Percentiles rank a stretch among this genome's conserved stretches.
Conservation (phyloP, 1,284 basidiomycete species). For the Apiotrichum montevideense region DNA sequence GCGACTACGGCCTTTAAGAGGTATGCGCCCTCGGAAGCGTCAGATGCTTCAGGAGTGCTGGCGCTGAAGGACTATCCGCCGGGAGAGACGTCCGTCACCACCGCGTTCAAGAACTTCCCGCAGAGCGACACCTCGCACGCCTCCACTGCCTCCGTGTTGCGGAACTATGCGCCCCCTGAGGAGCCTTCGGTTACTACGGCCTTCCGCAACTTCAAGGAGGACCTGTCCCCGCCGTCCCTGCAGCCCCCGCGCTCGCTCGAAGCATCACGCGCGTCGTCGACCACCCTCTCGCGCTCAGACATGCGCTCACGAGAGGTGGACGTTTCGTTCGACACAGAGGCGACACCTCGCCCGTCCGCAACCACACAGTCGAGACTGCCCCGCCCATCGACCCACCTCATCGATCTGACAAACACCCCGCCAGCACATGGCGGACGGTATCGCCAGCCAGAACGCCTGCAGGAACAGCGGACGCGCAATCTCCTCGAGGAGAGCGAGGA, state of each 20-base stretch:
- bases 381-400: slow-evolving; percentile 1
- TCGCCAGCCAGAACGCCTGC: background rate
- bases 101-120: background rate
- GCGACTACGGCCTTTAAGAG: background rate
- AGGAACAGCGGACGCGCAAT: background rate
- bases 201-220: background rate
- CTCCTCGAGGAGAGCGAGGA: slow-evolving; percentile 28
- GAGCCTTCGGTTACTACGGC: background rate
- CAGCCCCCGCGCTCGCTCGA: background rate
- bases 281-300: background rate
- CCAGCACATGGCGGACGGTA: slow-evolving; percentile 20
- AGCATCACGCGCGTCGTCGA: background rate
- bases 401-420: slow-evolving; percentile 60
- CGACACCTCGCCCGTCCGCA: background rate
- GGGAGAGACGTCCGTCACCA: background rate
- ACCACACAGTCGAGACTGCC: background rate
- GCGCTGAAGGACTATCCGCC: background rate
- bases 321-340: background rate
- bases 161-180: background rate
- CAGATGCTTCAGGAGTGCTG: background rate
- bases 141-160: background rate
- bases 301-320: background rate
- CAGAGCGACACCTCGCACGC: background rate
- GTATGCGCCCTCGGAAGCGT: background rate
- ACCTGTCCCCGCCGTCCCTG: background rate